Percentiles rank a stretch among this genome's conserved stretches.
These are phyloP conservation scores for Chlorella sp. DNA, from an alignment of 139 green algal genomes.

Conservation along the genomic window DNA sequence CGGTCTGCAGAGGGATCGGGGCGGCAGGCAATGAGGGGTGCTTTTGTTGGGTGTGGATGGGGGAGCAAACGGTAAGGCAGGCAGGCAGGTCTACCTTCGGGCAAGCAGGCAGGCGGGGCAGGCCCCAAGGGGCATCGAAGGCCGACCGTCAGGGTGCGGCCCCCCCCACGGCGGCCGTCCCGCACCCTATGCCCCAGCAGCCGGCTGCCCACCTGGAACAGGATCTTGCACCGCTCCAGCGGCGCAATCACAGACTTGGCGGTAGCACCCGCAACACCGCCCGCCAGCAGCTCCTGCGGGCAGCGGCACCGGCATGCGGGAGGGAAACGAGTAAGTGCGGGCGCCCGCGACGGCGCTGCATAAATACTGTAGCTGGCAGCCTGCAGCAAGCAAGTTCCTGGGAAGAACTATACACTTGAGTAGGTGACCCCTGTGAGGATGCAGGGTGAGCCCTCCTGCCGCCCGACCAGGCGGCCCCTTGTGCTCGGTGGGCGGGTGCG, in stretches of 20 bases:
- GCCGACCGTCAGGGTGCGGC: too few relatives aligned
- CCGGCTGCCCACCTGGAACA: slow-evolving; percentile 73
- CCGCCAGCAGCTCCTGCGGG: slow-evolving; percentile 83
- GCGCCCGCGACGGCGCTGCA: neutral
- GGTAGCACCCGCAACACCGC: slow-evolving; percentile 76
- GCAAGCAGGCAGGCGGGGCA: too few relatives aligned
- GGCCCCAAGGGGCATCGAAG: too few relatives aligned
- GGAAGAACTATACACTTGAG: neutral
- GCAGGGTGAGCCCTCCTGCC: too few relatives aligned
- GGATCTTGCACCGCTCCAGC: slow-evolving; percentile 89
- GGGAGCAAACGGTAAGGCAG: neutral
- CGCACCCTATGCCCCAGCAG: neutral
- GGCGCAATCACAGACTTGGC: slow-evolving; percentile 86
- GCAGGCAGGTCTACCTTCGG: too few relatives aligned
- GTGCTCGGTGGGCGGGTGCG: too few relatives aligned
- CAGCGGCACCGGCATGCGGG: neutral
- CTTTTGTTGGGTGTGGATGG: neutral
- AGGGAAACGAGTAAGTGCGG: neutral
- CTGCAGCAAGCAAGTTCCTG: neutral
- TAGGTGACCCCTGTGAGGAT: neutral
- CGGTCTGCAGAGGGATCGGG: slow-evolving; percentile 9
- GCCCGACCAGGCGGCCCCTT: too few relatives aligned
- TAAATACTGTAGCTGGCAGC: too few relatives aligned
- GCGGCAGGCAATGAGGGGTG: neutral
- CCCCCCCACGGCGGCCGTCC: too few relatives aligned